These are phyloP conservation scores for Aurifilum marmelostoma DNA, from an alignment of 2,329 filamentous ascomycete species.

Conservation along the genomic window DNA sequence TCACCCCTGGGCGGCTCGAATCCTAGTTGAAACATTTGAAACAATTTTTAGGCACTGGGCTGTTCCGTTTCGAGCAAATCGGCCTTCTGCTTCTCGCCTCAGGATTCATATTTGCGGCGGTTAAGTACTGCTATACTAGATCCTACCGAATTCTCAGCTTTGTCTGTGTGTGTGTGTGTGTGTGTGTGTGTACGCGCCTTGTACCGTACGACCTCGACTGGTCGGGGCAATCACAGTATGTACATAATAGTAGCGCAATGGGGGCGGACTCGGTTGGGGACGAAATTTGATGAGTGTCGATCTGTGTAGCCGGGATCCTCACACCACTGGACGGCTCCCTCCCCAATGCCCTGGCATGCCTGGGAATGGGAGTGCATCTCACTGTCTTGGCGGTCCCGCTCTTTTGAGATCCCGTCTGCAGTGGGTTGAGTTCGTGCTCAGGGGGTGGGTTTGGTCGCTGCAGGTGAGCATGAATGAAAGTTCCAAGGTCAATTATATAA, in stretches of 20 bases:
- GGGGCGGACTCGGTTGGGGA: background rate
- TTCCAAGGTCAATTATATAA: background rate
- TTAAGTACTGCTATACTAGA: background rate
- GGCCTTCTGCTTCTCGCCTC: background rate
- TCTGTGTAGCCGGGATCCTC: conserved; percentile 14
- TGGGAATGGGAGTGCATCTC: background rate
- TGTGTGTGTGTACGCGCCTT: too few species aligned
- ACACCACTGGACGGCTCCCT: background rate
- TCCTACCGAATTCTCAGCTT: background rate
- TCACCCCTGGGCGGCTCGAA: background rate
- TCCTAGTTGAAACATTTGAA: conserved; percentile 8
- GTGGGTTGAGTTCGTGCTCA: background rate
- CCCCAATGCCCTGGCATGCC: background rate
- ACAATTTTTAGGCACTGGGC: conserved; percentile 6
- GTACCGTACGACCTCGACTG: background rate
- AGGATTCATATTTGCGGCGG: background rate
- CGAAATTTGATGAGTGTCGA: conserved; percentile 25
- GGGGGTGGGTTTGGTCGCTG: background rate
- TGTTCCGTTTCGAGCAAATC: background rate
- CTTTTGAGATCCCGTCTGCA: background rate
- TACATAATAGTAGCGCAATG: conserved; percentile 3
- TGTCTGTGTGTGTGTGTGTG: background rate
- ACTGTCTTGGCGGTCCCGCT: conserved; percentile 8
- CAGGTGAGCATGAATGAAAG: background rate
- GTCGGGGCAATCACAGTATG: background rate